These are phyloP conservation scores for Sanguinoderma infundibulare DNA, from an alignment of 1,284 basidiomycete genomes.

Conservation along the genomic window DNA sequence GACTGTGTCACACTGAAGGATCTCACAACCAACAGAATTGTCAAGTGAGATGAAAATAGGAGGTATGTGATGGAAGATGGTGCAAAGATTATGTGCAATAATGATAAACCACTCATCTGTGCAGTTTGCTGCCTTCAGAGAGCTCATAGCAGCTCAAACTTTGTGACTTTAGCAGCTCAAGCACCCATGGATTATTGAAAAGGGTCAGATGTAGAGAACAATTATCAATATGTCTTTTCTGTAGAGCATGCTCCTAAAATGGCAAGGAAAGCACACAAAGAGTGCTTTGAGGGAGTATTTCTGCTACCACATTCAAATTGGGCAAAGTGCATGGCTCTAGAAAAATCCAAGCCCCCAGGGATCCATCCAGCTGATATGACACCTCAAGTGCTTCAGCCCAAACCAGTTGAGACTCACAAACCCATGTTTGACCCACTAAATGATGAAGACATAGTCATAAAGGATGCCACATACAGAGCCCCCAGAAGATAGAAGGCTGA, in stretches of 20 bases:
- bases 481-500: not conserved
- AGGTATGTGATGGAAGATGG: not conserved
- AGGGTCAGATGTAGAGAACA: not conserved
- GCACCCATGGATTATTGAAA: not conserved
- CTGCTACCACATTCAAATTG: not conserved
- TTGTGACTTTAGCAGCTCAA: not conserved
- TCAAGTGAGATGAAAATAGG: not conserved
- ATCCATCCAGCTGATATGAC: not conserved
- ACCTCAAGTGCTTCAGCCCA: not conserved
- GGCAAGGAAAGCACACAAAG: not conserved
- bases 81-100: not conserved
- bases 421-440: not conserved
- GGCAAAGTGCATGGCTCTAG: not conserved
- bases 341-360: not conserved
- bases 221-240: not conserved
- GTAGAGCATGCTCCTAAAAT: not conserved
- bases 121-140: not conserved
- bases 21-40: not conserved
- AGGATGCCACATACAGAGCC: not conserved
- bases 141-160: not conserved
- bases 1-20: not conserved
- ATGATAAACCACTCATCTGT: not conserved
- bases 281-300: not conserved
- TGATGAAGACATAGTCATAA: not conserved
- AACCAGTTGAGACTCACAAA: not conserved